A percentile compares a stretch with the other conserved stretches of the same genome.
These are phyloP conservation scores for Sugiyamaella grinbergsii DNA, from an alignment of 1,139 yeast species.

Conservation along the genomic window DNA sequence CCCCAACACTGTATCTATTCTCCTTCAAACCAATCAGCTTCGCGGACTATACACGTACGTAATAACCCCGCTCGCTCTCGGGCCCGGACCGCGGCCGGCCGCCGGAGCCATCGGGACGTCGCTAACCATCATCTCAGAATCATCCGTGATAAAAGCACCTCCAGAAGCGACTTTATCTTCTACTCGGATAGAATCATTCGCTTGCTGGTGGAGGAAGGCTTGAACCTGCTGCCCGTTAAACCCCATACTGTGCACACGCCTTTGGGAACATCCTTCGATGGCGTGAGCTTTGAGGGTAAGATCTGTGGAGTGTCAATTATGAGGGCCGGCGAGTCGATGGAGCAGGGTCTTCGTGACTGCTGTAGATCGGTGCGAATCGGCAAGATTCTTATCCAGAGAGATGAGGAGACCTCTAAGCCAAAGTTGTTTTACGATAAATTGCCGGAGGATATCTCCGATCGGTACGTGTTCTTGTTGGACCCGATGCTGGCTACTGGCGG, in stretches of 20 bases:
- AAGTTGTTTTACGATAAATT: constrained; percentile 78
- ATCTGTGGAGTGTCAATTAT: constrained; percentile 97
- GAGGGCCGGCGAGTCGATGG: constrained; percentile 98
- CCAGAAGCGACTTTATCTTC: constrained; percentile 89
- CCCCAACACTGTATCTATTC: constrained; percentile 53
- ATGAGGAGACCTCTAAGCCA: constrained; percentile 78
- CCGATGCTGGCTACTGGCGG: constrained; percentile 99
- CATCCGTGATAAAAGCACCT: constrained; percentile 76
- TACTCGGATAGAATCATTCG: constrained; percentile 94
- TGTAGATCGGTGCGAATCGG: constrained; percentile 96
- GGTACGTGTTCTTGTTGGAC: constrained; percentile 88
- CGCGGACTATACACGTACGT: constrained; percentile 73
- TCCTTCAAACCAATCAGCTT: constrained; percentile 89
- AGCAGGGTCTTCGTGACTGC: constrained; percentile 94
- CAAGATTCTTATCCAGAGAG: constrained; percentile 92
- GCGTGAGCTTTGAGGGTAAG: constrained; percentile 84
- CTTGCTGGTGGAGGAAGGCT: constrained; percentile 88
- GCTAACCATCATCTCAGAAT: constrained; percentile 45
- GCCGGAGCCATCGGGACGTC: background rate
- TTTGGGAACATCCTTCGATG: constrained; percentile 69
- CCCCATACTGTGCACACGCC: constrained; percentile 70
- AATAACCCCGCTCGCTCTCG: background rate
- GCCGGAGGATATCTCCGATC: constrained; percentile 84
- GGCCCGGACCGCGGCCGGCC: background rate
- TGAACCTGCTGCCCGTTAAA: constrained; percentile 87